Evolutionary conservation across 2,329 filamentous ascomycete species (phyloP).

Genomic region (Lasiodiplodia gonubiensis): DNA sequence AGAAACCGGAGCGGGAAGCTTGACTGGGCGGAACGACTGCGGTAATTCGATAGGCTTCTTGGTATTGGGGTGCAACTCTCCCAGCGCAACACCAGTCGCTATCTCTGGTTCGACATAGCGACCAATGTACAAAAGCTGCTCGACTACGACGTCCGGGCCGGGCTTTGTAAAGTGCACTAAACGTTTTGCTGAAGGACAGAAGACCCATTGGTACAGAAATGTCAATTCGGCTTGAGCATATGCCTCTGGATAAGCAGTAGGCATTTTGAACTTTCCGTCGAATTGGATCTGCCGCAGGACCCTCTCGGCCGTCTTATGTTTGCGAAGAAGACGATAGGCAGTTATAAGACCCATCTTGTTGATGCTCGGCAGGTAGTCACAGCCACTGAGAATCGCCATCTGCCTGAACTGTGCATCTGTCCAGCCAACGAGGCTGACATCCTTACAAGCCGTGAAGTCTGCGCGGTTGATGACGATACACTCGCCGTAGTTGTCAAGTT

Average conservation of each 20-base stretch:
- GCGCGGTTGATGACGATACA: conserved; percentile 89
- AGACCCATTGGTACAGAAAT: conserved; percentile 94
- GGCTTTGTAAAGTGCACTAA: conserved; percentile 78
- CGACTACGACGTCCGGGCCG: conserved; percentile 65
- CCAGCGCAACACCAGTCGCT: conserved; percentile 75
- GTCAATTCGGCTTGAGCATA: conserved; percentile 90
- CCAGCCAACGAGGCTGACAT: conserved; percentile 90
- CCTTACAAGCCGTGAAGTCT: conserved; percentile 86
- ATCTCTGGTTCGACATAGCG: conserved; percentile 69
- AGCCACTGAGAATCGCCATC: conserved; percentile 97
- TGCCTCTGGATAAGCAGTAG: conserved; percentile 76
- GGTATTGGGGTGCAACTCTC: conserved; percentile 88
- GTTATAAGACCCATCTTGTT: conserved; percentile 90
- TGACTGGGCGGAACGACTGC: conserved; percentile 37
- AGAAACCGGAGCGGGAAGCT: conserved; percentile 48
- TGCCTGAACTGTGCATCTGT: conserved; percentile 86
- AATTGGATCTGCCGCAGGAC: conserved; percentile 84
- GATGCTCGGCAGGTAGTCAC: conserved; percentile 90
- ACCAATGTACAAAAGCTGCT: conserved; percentile 83
- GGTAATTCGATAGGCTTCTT: conserved; percentile 65
- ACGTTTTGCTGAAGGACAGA: conserved; percentile 73
- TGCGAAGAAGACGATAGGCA: conserved; percentile 86
- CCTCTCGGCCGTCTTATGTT: conserved; percentile 85
- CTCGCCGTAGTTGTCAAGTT: conserved; percentile 90
- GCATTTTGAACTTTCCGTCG: conserved; percentile 82